Evolutionary conservation across 768 basidiomycete species (phyloP), one percentile per base, ranked within the genome.

Genomic region (Phlegmacium glaucopus): DNA sequence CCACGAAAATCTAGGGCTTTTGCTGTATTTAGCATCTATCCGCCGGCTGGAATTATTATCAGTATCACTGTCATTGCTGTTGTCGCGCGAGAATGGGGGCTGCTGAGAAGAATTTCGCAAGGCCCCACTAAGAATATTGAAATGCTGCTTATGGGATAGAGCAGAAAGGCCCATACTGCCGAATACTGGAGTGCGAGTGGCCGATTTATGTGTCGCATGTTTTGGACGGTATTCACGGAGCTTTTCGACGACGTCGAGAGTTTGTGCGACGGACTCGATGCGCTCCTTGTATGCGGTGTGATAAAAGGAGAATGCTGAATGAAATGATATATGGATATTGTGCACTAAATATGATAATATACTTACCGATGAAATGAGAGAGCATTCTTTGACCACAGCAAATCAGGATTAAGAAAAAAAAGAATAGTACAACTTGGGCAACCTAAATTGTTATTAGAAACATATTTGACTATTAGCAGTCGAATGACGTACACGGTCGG

Each of bases 281-380:
- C 88, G 85, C 28, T 90, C 88, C 54, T 74, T 75, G 61, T 81
- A 91, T 9, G 89, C 89, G 3, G 78, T 83, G n/a, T 74, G 78
- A 61, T 90, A 87, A 64, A 91, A 91, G 15, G 77, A 73, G 55
- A 87, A 85, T 0, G 88, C 87, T 74, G 30, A 4, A 17, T 42
- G 11, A 34, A 52, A 16, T 11, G 9, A 27, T 15, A n/a, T 5
- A 25, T 49, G 28, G 6, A 26, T 38, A 30, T 34, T n/a, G 10
- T 18, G 5, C n/a, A 7, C 8, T 10, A 16, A 25, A 25, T 36
- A 27, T 17, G 41, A 22, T 9, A 3, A 25, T 15, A 29, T 17
- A 48, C 68, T 9, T 29, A 74, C 72, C 72, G 28, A 90, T 78
- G 28, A 77, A 72, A 56, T 89, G 87, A 1, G 83, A 82, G 15